phyloP scores from a whole-genome alignment of 768 basidiomycete genomes.

The Daedaleopsis sinensis region DNA sequence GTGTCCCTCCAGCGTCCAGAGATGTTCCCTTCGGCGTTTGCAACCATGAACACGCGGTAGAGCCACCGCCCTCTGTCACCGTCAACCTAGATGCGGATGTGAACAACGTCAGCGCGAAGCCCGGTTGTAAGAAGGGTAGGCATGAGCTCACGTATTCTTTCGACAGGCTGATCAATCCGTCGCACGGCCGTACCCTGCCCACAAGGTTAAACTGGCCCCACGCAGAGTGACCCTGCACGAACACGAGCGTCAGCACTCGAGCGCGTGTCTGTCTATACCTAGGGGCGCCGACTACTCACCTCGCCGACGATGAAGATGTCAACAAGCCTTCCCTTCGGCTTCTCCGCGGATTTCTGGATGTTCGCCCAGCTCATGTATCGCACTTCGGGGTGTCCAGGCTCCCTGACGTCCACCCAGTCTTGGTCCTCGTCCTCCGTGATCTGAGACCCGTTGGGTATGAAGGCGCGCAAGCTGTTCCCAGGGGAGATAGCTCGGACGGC shows the following conservation, averaged over 20 bases:
- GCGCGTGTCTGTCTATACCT: background rate
- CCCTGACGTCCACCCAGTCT: slow-evolving; percentile 50
- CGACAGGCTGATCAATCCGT: slow-evolving; percentile 79
- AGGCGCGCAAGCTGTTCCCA: slow-evolving; percentile 66
- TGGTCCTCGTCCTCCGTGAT: slow-evolving; percentile 47
- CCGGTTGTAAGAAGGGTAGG: slow-evolving; percentile 26
- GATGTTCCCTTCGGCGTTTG: slow-evolving; percentile 66
- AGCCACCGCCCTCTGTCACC: slow-evolving; percentile 82
- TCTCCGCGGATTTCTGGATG: slow-evolving; percentile 1
- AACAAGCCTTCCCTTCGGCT: slow-evolving; percentile 29
- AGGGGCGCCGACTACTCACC: slow-evolving; percentile 40
- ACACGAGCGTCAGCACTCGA: background rate
- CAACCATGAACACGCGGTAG: slow-evolving; percentile 83
- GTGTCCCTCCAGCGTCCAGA: slow-evolving; percentile 91
- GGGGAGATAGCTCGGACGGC: slow-evolving; percentile 42
- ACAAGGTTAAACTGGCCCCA: slow-evolving; percentile 87
- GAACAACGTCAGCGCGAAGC: background rate
- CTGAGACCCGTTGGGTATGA: slow-evolving; percentile 57
- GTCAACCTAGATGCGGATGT: slow-evolving; percentile 47
- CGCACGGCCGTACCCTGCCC: slow-evolving; percentile 79
- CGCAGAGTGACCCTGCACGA: slow-evolving; percentile 77
- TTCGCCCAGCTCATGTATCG: slow-evolving; percentile 31
- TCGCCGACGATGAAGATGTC: slow-evolving; percentile 80
- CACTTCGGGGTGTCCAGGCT: slow-evolving; percentile 40
- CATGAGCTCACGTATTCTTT: slow-evolving; percentile 73